Base-by-base conservation (phyloP, 495 filamentous ascomycete genomes). In the Chaetomium cochliodes region DNA sequence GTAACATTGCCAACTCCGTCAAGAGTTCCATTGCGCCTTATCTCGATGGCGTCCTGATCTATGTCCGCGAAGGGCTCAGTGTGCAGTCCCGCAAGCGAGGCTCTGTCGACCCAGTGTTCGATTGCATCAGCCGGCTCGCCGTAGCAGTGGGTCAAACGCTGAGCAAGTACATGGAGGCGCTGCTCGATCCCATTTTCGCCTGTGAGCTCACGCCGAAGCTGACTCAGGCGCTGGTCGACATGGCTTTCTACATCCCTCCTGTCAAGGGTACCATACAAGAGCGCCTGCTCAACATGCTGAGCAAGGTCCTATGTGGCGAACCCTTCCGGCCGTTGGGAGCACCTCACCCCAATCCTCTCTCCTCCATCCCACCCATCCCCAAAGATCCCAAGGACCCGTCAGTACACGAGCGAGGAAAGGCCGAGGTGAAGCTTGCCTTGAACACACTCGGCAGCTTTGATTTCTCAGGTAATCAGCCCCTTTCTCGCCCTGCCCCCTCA, bases 231-330 rank as follows among this genome's bases (percentile, higher is more conserved):
- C 79, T 99, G 56, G 92, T 97, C 23, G 94, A 98, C 72, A 96
- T 99, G 90, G 93, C 94, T 47, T 94, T 97, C 72, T 98, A 98
- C 73, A 96, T 99, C 56, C 93, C 94, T 0, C 94, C 96, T 1
- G 89, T 96, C 66, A 93, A 96, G 75, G 82, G 87, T 30, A 91
- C 84, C 13, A 97, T 99, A 47, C 94, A 99, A 73, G 93, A 97
- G 65, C 88, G 91, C 63, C 82, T 99, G 42, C 84, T 99, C 37
- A 90, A 99, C 71, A 91, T 98, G 86, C 82, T 99, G 6, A 97
- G 94, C 77, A 88, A 92, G 68, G 92, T 97, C 30, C 85, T 99
- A 1, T 93, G 91, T 68, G 93, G 93, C 22, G 88, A 92, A 60
- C 90, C 91, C 47, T 99, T 97, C 76, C 87, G 90, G 52, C 92